A percentile compares a stretch with the other conserved stretches of the same genome.
phyloP scores from a whole-genome alignment of 2,329 filamentous ascomycete genomes.

The Ploettnerulaceae sp. region DNA sequence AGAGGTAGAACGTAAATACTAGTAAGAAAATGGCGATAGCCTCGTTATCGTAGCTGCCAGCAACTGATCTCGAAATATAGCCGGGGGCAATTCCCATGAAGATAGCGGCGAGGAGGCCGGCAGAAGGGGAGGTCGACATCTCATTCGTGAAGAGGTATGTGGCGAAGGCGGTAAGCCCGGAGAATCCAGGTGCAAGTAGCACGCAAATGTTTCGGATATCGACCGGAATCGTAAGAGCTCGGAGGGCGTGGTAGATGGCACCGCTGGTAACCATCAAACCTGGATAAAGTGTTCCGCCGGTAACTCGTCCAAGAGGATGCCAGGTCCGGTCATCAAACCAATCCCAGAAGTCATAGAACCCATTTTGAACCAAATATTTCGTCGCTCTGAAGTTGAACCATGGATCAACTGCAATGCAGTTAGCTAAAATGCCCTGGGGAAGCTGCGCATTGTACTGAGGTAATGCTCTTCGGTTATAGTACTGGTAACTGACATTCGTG shows the following conservation, averaged over 20 bases:
- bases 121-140: constrained; percentile 93
- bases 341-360: constrained; percentile 99
- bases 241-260: constrained; percentile 89
- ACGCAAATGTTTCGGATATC: constrained; percentile 99
- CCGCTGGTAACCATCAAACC: constrained; percentile 99
- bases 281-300: constrained; percentile 96
- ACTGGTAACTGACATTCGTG: constrained; percentile 79
- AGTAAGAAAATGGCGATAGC: constrained; percentile 98
- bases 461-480: constrained; percentile 17
- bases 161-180: constrained; percentile 86
- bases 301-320: constrained; percentile 97
- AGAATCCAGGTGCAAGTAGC: constrained; percentile 89
- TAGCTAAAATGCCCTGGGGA: constrained; percentile 25
- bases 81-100: constrained; percentile 98
- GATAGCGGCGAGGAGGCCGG: constrained; percentile 84
- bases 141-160: constrained; percentile 94
- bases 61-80: constrained; percentile 96
- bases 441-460: constrained; percentile 25
- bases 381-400: constrained; percentile 99
- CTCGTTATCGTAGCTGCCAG: constrained; percentile 98
- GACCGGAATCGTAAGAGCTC: constrained; percentile 82
- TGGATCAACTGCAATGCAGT: constrained; percentile 70
- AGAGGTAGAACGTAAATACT: constrained; percentile 97
- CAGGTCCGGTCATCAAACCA: constrained; percentile 99
- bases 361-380: constrained; percentile 94